Evolutionary conservation across 345 rosid genomes (phyloP).

Genomic region (Lepidium didymum): DNA sequence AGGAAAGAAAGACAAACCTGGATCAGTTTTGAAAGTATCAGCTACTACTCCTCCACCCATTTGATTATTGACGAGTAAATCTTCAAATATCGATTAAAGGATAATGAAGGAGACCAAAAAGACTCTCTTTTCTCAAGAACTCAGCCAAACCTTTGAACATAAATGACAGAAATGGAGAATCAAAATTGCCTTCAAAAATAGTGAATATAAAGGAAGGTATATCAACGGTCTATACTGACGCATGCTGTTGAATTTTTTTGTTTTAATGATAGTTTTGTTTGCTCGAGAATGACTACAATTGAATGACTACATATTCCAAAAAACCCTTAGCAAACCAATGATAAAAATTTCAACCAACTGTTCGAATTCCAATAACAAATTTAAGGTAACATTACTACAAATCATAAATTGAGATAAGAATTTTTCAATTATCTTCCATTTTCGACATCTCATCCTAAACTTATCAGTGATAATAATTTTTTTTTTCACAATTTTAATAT

Average conservation of each 20-base stretch:
- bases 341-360: no score
- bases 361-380: no score
- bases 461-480: no score
- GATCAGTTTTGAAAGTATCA: neutral
- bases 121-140: neutral
- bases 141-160: neutral
- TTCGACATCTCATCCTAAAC: no score
- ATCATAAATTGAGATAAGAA: no score
- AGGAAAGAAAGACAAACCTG: neutral
- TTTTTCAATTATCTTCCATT: no score
- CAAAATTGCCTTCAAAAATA: neutral
- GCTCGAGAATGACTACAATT: neutral
- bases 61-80: neutral
- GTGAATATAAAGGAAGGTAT: neutral
- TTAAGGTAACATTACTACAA: no score
- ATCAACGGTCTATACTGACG: neutral
- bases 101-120: neutral
- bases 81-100: neutral
- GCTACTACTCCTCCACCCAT: neutral
- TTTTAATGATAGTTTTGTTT: neutral
- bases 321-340: conserved; percentile 13
- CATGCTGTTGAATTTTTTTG: neutral
- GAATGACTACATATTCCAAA: neutral
- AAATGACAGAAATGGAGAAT: neutral
- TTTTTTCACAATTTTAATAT: no score